A percentile compares a stretch with the other conserved stretches of the same genome.
Conservation (phyloP, 495 filamentous ascomycete species). For the Aspergillus affinis region DNA sequence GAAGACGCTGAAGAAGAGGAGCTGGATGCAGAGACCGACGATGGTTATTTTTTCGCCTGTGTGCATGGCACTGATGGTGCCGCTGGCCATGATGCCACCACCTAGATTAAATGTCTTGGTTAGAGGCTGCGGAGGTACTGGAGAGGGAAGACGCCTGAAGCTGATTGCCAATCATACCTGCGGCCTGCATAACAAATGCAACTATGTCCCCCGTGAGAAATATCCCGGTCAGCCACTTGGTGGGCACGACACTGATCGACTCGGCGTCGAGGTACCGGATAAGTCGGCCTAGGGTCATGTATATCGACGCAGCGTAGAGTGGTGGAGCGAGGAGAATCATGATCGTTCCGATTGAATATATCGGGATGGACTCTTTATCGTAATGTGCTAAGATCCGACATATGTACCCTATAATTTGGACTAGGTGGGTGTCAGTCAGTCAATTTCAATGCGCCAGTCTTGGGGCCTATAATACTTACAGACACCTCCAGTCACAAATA, state of each 20-base stretch:
- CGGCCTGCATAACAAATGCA: conserved; percentile 32
- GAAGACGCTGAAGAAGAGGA: conserved; percentile 45
- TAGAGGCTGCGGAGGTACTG: background rate
- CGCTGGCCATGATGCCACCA: conserved; percentile 23
- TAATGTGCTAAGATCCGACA: conserved; percentile 45
- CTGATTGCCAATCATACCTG: conserved; percentile 17
- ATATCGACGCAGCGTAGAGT: conserved; percentile 55
- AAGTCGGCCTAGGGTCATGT: conserved; percentile 57
- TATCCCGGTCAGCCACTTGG: conserved; percentile 35
- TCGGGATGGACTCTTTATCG: conserved; percentile 24
- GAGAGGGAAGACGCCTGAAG: background rate
- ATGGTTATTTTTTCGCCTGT: conserved; percentile 45
- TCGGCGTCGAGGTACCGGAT: conserved; percentile 50
- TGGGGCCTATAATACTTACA: conserved; percentile 37
- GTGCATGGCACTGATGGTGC: conserved; percentile 12
- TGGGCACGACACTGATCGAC: conserved; percentile 19
- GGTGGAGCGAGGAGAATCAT: conserved; percentile 48
- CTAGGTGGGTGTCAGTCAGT: conserved; percentile 24
- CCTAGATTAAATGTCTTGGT: conserved; percentile 8
- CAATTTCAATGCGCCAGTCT: background rate
- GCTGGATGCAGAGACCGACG: conserved; percentile 38
- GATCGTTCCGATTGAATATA: conserved; percentile 40
- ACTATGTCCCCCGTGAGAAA: conserved; percentile 40
- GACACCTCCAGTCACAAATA: conserved; percentile 57
- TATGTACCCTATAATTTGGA: conserved; percentile 60